phyloP scores from a whole-genome alignment of 1,139 yeast genomes.

The Saccharomycopsis hybrid region DNA sequence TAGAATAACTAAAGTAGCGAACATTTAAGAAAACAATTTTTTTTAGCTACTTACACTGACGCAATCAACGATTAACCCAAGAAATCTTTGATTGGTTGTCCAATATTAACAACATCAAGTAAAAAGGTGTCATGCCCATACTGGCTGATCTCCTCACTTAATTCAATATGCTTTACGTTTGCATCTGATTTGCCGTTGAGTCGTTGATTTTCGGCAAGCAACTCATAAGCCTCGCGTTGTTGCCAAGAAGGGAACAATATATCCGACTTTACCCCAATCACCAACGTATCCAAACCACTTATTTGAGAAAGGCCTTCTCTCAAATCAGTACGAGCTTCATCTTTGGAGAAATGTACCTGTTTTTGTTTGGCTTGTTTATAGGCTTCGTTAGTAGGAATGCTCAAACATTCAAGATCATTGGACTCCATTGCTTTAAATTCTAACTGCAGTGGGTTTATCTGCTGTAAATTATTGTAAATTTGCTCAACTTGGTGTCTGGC shows the following conservation, averaged over 20 bases:
- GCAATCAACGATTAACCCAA: no score
- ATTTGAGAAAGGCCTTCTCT: slow-evolving; percentile 57
- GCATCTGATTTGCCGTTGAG: slow-evolving; percentile 29
- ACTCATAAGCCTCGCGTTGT: slow-evolving; percentile 72
- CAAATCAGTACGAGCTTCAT: slow-evolving; percentile 56
- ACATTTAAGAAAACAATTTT: no score
- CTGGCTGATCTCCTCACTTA: slow-evolving; percentile 67
- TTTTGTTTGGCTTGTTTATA: slow-evolving; percentile 24
- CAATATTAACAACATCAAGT: slow-evolving; percentile 71
- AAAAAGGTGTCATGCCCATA: slow-evolving; percentile 91
- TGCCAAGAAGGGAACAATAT: slow-evolving; percentile 93
- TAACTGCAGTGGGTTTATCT: no score
- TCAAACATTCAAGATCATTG: neutral
- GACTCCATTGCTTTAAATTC: slow-evolving; percentile 7
- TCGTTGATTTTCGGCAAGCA: slow-evolving; percentile 40
- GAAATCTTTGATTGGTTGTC: slow-evolving; percentile 65
- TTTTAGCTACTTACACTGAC: no score
- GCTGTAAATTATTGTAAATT: slow-evolving; percentile 5
- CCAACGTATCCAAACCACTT: slow-evolving; percentile 60
- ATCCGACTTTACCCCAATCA: slow-evolving; percentile 88
- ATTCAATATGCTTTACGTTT: slow-evolving; percentile 58
- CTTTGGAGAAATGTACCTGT: slow-evolving; percentile 33
- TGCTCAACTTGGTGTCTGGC: slow-evolving; percentile 36
- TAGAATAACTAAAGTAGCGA: no score
- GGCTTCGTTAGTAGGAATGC: slow-evolving; percentile 21